Evolutionary conservation across 352 stramenopile genomes (phyloP).

Genomic region (Phytophthora agathidicida): DNA sequence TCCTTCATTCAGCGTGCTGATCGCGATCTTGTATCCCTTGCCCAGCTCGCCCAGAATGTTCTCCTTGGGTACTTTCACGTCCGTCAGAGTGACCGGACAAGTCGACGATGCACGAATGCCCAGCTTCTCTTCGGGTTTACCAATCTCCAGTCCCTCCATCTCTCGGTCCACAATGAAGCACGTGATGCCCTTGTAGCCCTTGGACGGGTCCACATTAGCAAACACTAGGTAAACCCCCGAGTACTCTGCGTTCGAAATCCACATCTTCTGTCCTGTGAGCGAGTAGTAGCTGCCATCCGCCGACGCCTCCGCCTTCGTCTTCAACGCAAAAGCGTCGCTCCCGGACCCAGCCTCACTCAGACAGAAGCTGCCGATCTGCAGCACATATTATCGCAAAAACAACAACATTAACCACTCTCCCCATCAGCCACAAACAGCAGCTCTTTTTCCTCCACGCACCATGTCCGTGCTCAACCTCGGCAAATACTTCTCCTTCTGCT

Average conservation of each 20-base stretch:
- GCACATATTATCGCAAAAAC: conserved; percentile 1
- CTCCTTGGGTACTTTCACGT: conserved; percentile 93
- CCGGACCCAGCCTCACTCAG: conserved; percentile 94
- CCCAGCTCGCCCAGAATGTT: conserved; percentile 95
- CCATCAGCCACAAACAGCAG: background rate
- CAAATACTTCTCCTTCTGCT: conserved; percentile 90
- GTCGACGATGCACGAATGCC: conserved; percentile 96
- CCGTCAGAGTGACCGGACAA: conserved; percentile 93
- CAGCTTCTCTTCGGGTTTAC: conserved; percentile 96
- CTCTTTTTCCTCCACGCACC: conserved; percentile 39
- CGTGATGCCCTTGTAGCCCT: conserved; percentile 98
- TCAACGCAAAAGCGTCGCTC: conserved; percentile 96
- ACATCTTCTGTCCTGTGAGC: conserved; percentile 97
- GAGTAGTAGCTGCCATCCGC: conserved; percentile 94
- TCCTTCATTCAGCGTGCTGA: conserved; percentile 96
- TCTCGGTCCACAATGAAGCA: conserved; percentile 97
- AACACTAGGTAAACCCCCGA: conserved; percentile 97
- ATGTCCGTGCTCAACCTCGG: conserved; percentile 81
- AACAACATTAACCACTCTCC: background rate
- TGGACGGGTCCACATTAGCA: conserved; percentile 92
- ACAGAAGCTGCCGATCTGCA: conserved; percentile 95
- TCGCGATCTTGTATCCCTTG: conserved; percentile 97
- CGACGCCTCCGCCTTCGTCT: conserved; percentile 90
- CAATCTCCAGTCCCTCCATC: conserved; percentile 92
- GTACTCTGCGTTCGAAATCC: conserved; percentile 98